phyloP scores from a whole-genome alignment of 2,329 filamentous ascomycete species.

The Teratosphaeria pseudoeucalypti region DNA sequence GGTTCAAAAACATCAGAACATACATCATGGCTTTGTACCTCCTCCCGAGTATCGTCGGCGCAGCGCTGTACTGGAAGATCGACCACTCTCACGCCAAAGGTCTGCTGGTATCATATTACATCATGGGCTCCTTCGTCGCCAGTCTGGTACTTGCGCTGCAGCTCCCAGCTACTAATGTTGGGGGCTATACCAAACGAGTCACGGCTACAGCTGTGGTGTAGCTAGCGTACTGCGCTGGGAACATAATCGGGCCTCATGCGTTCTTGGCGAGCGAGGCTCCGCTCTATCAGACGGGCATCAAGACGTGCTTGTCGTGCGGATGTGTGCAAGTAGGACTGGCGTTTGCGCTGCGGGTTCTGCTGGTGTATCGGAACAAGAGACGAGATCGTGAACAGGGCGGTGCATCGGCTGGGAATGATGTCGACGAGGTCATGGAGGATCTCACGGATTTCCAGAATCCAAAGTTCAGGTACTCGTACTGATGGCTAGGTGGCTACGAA shows the following conservation, averaged over 20 bases:
- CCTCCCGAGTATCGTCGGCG: slow-evolving; percentile 42
- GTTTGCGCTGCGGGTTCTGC: slow-evolving; percentile 25
- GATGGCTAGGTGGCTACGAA: not conserved
- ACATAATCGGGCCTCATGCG: slow-evolving; percentile 38
- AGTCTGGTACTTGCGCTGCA: slow-evolving; percentile 45
- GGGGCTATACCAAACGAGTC: slow-evolving; percentile 39
- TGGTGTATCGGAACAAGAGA: slow-evolving; percentile 31
- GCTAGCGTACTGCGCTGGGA: slow-evolving; percentile 34
- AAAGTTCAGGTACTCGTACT: slow-evolving; percentile 18
- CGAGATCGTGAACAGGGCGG: slow-evolving; percentile 19
- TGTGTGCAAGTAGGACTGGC: slow-evolving; percentile 32
- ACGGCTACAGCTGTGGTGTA: slow-evolving; percentile 39
- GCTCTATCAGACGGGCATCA: slow-evolving; percentile 43
- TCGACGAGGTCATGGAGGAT: slow-evolving; percentile 25
- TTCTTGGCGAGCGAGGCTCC: slow-evolving; percentile 38
- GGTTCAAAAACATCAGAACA: slow-evolving; percentile 42
- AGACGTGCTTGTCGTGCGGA: slow-evolving; percentile 39
- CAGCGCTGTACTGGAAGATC: slow-evolving; percentile 42
- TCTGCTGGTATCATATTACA: slow-evolving; percentile 44
- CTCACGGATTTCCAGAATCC: slow-evolving; percentile 31
- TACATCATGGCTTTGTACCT: slow-evolving; percentile 44
- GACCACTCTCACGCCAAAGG: slow-evolving; percentile 33
- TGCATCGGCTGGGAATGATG: slow-evolving; percentile 4
- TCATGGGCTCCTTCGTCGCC: slow-evolving; percentile 39
- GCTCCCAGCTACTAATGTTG: slow-evolving; percentile 40